Evolutionary conservation across 1,139 yeast species (phyloP).

Genomic region (Petasospora fabianii): DNA sequence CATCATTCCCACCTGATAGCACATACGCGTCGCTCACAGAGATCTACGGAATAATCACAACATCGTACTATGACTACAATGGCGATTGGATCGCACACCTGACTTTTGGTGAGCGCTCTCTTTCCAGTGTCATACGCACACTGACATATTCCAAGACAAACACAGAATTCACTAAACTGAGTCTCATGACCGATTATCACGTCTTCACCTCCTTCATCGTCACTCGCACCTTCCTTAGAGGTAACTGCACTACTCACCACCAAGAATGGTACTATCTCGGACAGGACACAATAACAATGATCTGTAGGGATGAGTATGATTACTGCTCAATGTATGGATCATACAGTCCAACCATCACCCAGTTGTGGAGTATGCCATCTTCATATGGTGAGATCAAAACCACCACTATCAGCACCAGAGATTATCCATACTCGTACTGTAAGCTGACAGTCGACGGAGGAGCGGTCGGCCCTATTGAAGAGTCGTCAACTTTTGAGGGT

Average conservation of each 20-base stretch:
- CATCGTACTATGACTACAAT: background rate
- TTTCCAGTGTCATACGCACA: background rate
- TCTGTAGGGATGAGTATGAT: background rate
- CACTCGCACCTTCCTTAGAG: background rate
- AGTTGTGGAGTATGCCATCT: background rate
- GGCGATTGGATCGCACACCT: background rate
- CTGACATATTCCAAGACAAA: background rate
- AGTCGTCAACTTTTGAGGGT: too few species aligned
- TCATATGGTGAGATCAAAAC: background rate
- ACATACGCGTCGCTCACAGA: background rate
- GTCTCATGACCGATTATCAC: background rate
- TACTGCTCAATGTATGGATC: background rate
- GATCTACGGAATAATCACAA: background rate
- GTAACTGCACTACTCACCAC: background rate
- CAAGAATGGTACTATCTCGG: background rate
- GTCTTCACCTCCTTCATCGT: background rate
- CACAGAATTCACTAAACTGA: background rate
- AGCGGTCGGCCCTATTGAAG: too few species aligned
- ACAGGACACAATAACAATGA: background rate
- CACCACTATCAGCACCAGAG: background rate
- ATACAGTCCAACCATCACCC: background rate
- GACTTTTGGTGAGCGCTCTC: background rate
- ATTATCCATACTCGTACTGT: background rate
- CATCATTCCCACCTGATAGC: background rate
- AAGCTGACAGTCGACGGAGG: too few species aligned